Evolutionary conservation across 1,284 basidiomycete species (phyloP).

Genomic region (Moesziomyces aphidis): DNA sequence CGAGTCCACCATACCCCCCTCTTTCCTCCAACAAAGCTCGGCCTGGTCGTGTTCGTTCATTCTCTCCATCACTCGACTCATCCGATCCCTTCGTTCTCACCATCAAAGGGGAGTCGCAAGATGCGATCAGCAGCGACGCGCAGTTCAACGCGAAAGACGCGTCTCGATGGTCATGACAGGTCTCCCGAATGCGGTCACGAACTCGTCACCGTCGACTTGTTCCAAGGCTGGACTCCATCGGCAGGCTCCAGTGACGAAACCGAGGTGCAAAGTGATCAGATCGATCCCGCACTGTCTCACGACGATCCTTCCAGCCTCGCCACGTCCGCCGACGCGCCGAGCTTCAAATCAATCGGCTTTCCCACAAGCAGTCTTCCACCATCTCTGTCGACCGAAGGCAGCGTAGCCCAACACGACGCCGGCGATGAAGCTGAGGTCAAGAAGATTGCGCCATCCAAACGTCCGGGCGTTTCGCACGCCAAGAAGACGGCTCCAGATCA

Average conservation of each 20-base stretch:
- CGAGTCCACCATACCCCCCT: background rate
- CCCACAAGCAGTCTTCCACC: constrained; percentile 1
- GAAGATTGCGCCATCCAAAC: constrained; percentile 27
- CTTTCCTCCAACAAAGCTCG: background rate
- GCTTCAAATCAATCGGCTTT: background rate
- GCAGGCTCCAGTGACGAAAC: background rate
- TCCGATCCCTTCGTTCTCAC: background rate
- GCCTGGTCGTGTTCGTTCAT: background rate
- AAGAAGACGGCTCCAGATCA: constrained; percentile 70
- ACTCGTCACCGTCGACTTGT: background rate
- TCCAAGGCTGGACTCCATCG: background rate
- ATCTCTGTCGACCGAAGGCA: constrained; percentile 7
- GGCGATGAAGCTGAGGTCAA: constrained; percentile 4
- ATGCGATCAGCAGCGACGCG: background rate
- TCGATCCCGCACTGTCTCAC: background rate
- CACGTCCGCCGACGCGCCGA: background rate
- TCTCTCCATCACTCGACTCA: background rate
- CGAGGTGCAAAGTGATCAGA: background rate
- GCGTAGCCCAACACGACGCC: constrained; percentile 3
- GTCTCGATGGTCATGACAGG: background rate
- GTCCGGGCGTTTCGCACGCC: constrained; percentile 52
- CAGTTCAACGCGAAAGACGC: background rate
- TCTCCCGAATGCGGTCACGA: background rate
- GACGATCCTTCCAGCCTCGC: background rate
- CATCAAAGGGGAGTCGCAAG: background rate